Base-by-base conservation (phyloP, 345 rosid species). In the Dipteronia sinensis region DNA sequence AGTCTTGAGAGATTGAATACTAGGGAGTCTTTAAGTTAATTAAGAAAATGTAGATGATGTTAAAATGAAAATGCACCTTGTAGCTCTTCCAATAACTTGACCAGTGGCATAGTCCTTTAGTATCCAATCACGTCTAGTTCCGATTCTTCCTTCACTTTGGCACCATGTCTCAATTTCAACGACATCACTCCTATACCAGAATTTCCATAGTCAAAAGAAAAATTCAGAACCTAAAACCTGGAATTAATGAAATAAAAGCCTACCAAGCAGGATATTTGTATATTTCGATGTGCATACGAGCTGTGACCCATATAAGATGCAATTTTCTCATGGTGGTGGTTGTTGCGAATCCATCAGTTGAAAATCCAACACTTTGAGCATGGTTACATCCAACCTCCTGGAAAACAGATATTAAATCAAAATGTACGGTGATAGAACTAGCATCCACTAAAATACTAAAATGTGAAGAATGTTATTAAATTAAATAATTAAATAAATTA, bases 231-330 rank as follows among this genome's bases (percentile, higher is more conserved):
- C 17, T 3, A 13, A 49, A 71, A 51, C 63, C 22, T 3, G 1
- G 0, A n/a, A 67, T 46, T 16, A 59, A 25, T 40, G 4, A 22
- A 19, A 53, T 17, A 34, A 76, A 27, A 29, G 11, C 87, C 34
- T 53, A 95, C 99, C 99, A 95, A 65, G 98, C 95, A 25, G 98
- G 99, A 72, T 95, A 95, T 59, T 87, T 93, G 87, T 91, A 92
- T 49, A 96, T 86, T 83, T 96, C 99, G 63, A 94, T 92, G 79
- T 96, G 99, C 98, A 96, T 94, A 65, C 99, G 92, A 68, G 95
- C 95, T 58, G 97, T 94, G n/a, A 96, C 99, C 99, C 99, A 96
- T 62, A 96, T 94, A 75, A 96, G 99, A 85, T 92, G 93, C 88
- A 96, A n/a, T 81, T 96, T 90, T 77, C 95, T 84, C 99, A 96